These are phyloP conservation scores for Malassezia caprae DNA, from an alignment of 1,284 basidiomycete species.

Conservation along the genomic window DNA sequence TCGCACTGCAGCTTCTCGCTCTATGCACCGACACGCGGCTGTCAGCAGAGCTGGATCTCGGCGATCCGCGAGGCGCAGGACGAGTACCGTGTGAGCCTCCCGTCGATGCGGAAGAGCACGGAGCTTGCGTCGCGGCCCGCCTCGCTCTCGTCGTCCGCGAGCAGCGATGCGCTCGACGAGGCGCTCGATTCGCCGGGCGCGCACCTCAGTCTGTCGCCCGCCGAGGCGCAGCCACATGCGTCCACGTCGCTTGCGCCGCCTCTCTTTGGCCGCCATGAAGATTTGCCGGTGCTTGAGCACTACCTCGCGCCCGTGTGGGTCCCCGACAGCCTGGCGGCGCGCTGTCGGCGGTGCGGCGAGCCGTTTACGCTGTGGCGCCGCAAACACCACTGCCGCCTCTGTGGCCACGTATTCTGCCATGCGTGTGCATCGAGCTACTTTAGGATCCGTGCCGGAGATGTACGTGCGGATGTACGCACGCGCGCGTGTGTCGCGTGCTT, in stretches of 20 bases:
- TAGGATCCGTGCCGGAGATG: constrained; percentile 19
- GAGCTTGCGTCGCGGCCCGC: constrained; percentile 16
- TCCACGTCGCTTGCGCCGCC: not conserved
- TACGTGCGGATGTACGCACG: not conserved
- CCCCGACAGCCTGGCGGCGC: constrained; percentile 67
- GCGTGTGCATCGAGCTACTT: constrained; percentile 53
- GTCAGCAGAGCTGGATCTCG: constrained; percentile 35
- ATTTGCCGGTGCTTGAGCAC: constrained; percentile 58
- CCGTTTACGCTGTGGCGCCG: constrained; percentile 70
- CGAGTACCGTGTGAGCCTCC: constrained; percentile 33
- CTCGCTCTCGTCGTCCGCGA: not conserved
- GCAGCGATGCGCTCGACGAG: not conserved
- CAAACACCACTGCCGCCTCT: constrained; percentile 79
- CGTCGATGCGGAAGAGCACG: constrained; percentile 20
- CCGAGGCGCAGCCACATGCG: not conserved
- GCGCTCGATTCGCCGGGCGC: not conserved
- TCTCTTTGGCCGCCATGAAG: not conserved
- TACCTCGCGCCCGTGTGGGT: constrained; percentile 88
- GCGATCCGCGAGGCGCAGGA: constrained; percentile 40
- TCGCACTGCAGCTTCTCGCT: constrained; percentile 45
- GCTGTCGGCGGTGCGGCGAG: constrained; percentile 71
- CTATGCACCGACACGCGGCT: constrained; percentile 30
- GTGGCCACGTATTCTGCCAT: constrained; percentile 75
- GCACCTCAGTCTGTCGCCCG: not conserved
- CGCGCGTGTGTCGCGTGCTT: constrained; percentile 14